Conservation (phyloP, 768 basidiomycete genomes). For the Hypholoma sublateritium region DNA sequence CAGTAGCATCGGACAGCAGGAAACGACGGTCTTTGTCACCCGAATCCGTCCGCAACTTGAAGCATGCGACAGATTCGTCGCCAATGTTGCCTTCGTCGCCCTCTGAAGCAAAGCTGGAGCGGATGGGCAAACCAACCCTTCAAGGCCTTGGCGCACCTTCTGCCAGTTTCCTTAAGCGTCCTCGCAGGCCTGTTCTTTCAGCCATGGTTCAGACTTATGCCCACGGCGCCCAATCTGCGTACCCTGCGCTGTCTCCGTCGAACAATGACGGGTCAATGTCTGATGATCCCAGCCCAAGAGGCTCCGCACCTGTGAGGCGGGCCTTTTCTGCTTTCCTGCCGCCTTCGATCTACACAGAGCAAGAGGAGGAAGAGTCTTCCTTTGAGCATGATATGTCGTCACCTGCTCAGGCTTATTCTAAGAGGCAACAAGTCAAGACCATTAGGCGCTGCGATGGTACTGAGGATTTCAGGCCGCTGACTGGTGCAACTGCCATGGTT, state of each 20-base stretch:
- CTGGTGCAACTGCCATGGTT: constrained; percentile 59
- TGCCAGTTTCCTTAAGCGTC: constrained; percentile 53
- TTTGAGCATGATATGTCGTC: constrained; percentile 76
- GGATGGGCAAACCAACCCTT: constrained; percentile 52
- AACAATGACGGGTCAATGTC: constrained; percentile 16
- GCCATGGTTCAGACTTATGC: constrained; percentile 55
- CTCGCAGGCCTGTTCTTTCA: constrained; percentile 67
- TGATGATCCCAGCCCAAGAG: constrained; percentile 31
- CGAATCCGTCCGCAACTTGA: constrained; percentile 36
- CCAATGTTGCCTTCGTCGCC: constrained; percentile 52
- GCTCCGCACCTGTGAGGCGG: constrained; percentile 56
- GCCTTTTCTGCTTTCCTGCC: constrained; percentile 76
- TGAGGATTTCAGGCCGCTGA: constrained; percentile 74
- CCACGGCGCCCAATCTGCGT: constrained; percentile 38
- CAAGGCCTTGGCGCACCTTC: constrained; percentile 56
- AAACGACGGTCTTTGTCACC: constrained; percentile 66
- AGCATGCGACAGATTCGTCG: constrained; percentile 44
- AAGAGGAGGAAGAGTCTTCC: constrained; percentile 50
- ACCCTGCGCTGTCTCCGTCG: constrained; percentile 33
- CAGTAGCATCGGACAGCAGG: constrained; percentile 40
- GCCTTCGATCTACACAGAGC: constrained; percentile 54
- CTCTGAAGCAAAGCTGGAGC: constrained; percentile 45
- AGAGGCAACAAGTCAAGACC: constrained; percentile 75
- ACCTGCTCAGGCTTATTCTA: constrained; percentile 79
- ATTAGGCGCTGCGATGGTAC: constrained; percentile 80